Base-by-base conservation (phyloP, 495 filamentous ascomycete genomes). In the Lineolata rhizophorae region DNA sequence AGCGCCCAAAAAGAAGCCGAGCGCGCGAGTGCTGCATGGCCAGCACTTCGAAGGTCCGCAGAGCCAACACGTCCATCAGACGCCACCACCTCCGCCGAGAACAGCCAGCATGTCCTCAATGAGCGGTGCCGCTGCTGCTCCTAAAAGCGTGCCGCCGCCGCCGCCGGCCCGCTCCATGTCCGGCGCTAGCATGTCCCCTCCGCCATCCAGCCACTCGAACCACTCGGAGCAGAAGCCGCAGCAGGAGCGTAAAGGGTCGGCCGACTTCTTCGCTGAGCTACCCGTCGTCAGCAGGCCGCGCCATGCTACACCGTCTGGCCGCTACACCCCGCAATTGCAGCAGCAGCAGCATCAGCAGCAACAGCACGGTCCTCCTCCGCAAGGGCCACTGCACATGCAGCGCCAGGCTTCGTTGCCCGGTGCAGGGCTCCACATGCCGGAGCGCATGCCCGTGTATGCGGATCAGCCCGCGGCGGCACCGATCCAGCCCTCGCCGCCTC, bases 191-290 rank as follows among this genome's bases (percentile, higher is more conserved):
- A 19, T 50, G 32, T 44, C 51, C 17, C 48, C 50, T 9, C 52
- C 49, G 11, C 40, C 46, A 10, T 52, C 48, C 8, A 43, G 44
- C 31, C 40, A 48, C 20, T 49, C 50, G 0, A 38, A 36, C 22
- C 31, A 41, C 20, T 6, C 29, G 5, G 29, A 17, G 2, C 10
- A 14, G 5, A 41, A 46, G 28, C 31, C 50, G 18, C 39, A 41
- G 21, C 34, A 52, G 20, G 35, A 30, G 16, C 26, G 20, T 2
- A 36, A 14, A 37, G 20, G 30, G 42, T 11, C 46, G 44, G 34
- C 24, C 35, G 70, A 67, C 31, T 94, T 94, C 49, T 94, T 84
- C 40, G 85, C 91, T 48, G 87, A 97, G 22, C 60, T 94, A 32
- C 87, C 87, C 5, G 46, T 72, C 36, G 46, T 63, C 22, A 43